Conservation (phyloP, 257 asterid species). For the Fraxinus cuspidata region DNA sequence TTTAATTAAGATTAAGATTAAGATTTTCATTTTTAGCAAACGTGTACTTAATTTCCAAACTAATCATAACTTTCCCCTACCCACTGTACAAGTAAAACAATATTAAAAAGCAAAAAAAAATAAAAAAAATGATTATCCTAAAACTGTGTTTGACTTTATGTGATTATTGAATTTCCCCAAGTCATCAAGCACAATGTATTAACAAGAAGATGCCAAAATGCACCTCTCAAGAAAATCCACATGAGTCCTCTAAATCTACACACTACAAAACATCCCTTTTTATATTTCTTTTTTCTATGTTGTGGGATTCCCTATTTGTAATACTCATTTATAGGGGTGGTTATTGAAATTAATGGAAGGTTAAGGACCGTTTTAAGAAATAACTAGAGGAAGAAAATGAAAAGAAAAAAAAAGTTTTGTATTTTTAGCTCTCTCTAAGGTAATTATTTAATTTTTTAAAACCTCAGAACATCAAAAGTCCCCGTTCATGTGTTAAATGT, state of each 20-base stretch:
- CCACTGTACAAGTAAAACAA: background rate
- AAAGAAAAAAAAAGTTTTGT: too few relatives aligned
- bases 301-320: slow-evolving; percentile 15
- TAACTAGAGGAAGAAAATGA: background rate
- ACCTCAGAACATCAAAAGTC: too few relatives aligned
- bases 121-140: background rate
- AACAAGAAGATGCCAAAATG: slow-evolving; percentile 72
- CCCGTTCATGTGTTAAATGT: background rate
- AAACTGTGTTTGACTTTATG: slow-evolving; percentile 32
- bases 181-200: slow-evolving; percentile 43
- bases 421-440: background rate
- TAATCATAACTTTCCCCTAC: background rate
- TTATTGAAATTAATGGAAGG: background rate
- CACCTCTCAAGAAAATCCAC: slow-evolving; percentile 33
- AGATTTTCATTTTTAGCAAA: too few relatives aligned
- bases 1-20: too few relatives aligned
- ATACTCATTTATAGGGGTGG: slow-evolving; percentile 4
- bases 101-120: background rate
- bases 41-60: too few relatives aligned
- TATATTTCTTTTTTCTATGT: slow-evolving; percentile 18
- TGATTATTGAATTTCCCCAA: slow-evolving; percentile 7
- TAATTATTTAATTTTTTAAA: too few relatives aligned
- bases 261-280: slow-evolving; percentile 18
- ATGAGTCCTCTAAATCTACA: slow-evolving; percentile 3
- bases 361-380: background rate